Percentiles rank a stretch among this genome's conserved stretches.
Conservation (phyloP, 805 yeast species). For the Ogataea ganodermae region DNA sequence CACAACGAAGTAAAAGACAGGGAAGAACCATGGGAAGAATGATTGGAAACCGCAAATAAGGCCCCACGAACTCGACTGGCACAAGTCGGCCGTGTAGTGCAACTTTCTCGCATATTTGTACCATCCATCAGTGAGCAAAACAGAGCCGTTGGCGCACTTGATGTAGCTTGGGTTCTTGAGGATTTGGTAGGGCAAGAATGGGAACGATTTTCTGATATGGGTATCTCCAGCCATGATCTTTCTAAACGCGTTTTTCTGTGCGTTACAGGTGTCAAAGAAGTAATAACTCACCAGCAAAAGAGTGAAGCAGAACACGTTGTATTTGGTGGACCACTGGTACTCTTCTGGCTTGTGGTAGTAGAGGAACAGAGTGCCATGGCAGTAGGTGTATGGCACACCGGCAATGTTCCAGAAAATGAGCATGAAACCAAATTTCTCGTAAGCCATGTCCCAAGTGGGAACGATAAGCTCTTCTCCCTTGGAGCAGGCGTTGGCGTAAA, state of each 20-base stretch:
- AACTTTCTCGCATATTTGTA: conserved; percentile 88
- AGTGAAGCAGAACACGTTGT: conserved; percentile 57
- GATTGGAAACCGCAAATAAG: conserved; percentile 84
- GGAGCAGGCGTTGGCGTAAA: conserved; percentile 94
- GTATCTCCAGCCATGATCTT: conserved; percentile 79
- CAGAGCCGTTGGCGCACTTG: conserved; percentile 80
- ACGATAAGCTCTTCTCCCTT: conserved; percentile 97
- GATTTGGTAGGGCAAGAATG: conserved; percentile 84
- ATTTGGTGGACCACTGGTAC: conserved; percentile 69
- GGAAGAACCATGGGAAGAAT: conserved; percentile 96
- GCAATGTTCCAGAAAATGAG: conserved; percentile 98
- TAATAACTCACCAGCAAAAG: conserved; percentile 73
- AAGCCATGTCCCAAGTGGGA: conserved; percentile 99
- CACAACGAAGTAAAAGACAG: conserved; percentile 83
- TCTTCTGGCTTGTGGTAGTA: conserved; percentile 82
- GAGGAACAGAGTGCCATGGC: conserved; percentile 86
- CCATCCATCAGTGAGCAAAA: conserved; percentile 92
- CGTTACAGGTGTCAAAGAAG: conserved; percentile 93
- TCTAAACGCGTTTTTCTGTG: conserved; percentile 93
- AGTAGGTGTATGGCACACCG: conserved; percentile 97
- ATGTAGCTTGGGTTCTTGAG: conserved; percentile 83
- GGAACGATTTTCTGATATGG: conserved; percentile 81
- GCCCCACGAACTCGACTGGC: conserved; percentile 90
- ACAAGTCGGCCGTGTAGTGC: conserved; percentile 93
- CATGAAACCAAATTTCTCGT: conserved; percentile 99